Evolutionary conservation across 2,329 filamentous ascomycete species (phyloP), one percentile per base, ranked within the genome.

Genomic region (Apiospora saccharicola): DNA sequence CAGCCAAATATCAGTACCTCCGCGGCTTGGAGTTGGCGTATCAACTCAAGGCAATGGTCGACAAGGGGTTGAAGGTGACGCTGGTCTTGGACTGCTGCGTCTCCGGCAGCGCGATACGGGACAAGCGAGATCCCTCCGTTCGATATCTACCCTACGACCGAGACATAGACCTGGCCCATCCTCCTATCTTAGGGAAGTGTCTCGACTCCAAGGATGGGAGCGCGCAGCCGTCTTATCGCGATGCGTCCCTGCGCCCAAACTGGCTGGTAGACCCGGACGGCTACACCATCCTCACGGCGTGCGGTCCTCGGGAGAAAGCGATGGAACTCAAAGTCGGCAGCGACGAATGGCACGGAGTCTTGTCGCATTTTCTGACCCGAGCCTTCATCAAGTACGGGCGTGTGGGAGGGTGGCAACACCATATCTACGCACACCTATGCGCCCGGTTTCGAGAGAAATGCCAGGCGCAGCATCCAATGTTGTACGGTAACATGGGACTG

Each of bases 231-330:
- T 46, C 44, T 16, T 5, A 46, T 53, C 24, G 44, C 24, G 68
- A 22, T 16, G 13, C 37, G n/a, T 70, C 68, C 10, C 49, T 70
- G 68, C 44, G n/a, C 30, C 44, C 26, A 7, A 70, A 70, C n/a
- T 70, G 68, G 68, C 44, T 70, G 14, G 68, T 53, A 10, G 37
- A 70, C 47, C 68, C 68, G n/a, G 44, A 70, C n/a, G 68, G 68
- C 8, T 70, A 70, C 44, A 53, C n/a, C 46, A 41, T 70, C 34
- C 68, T 70, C n/a, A 53, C 68, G 8, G 68, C 68, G 34, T 70
- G 68, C 26, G 68, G 68, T 24, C 68, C 68, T 19, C 34, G 30
- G 7, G 68, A 70, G 46, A 14, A 22, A 7, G 68, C 68, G 10
- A 10, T 13, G 10, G 68, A 70, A 30, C 16, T 70, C 4, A 53